Evolutionary conservation across 2,329 filamentous ascomycete species (phyloP).

Genomic region (Aspergillus tanneri): DNA sequence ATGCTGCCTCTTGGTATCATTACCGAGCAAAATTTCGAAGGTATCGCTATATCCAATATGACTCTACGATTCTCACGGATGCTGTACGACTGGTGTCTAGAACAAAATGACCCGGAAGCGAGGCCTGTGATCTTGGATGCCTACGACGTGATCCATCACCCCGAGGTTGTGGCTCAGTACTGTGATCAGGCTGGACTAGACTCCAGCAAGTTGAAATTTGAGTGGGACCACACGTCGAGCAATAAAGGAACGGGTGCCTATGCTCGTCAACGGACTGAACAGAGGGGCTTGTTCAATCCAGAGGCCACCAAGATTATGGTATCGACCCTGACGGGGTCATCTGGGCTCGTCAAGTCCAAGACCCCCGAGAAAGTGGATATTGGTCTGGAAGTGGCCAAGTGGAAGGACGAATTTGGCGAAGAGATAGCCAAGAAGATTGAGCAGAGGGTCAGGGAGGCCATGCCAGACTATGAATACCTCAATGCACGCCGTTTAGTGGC

Average conservation of each 20-base stretch:
- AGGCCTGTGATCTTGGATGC: conserved; percentile 38
- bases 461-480: conserved; percentile 44
- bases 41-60: conserved; percentile 24
- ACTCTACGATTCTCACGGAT: conserved; percentile 32
- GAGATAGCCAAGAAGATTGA: conserved; percentile 26
- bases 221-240: conserved; percentile 28
- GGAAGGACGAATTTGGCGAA: conserved; percentile 39
- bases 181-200: conserved; percentile 36
- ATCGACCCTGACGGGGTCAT: conserved; percentile 30
- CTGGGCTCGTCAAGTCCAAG: conserved; percentile 35
- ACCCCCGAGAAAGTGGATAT: conserved; percentile 34
- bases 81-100: conserved; percentile 38
- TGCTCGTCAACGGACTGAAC: not conserved
- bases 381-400: conserved; percentile 33
- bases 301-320: conserved; percentile 20
- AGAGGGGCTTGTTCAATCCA: not conserved
- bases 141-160: conserved; percentile 39
- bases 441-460: conserved; percentile 30
- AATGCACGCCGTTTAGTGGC: conserved; percentile 24
- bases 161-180: conserved; percentile 29
- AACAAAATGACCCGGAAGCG: conserved; percentile 19
- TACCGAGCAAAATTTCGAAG: conserved; percentile 17
- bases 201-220: conserved; percentile 27
- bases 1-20: conserved; percentile 15
- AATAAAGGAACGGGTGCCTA: not conserved